Conservation (phyloP, 176 grass and related monocot species). For the Secale cereale region DNA sequence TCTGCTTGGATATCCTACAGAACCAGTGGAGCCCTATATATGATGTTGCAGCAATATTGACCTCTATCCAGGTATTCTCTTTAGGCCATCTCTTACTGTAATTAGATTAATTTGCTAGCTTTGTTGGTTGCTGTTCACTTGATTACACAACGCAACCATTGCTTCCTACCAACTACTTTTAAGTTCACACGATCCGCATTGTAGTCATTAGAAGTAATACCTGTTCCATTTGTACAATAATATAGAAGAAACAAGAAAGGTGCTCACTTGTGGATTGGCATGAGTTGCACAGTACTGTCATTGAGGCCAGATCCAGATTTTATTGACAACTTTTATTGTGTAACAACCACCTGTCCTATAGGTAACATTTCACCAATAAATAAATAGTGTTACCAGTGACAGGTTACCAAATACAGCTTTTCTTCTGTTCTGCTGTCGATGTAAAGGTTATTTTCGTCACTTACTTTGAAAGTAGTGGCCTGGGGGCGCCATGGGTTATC, state of each 20-base stretch:
- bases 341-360: not conserved
- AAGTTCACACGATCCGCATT: not conserved
- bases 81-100: not conserved
- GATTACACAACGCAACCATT: not conserved
- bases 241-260: not conserved
- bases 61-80: constrained; percentile 77
- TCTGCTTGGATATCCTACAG: constrained; percentile 96
- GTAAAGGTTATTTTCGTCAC: not conserved
- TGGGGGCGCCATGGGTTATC: not conserved
- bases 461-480: not conserved
- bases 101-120: not conserved
- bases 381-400: not conserved
- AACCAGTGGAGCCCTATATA: constrained; percentile 99
- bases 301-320: not conserved
- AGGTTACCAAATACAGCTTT: not conserved
- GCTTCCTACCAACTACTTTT: not conserved
- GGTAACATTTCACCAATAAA: not conserved
- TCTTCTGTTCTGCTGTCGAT: not conserved
- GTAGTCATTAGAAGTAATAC: not conserved
- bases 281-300: not conserved
- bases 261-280: not conserved
- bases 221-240: not conserved
- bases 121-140: not conserved
- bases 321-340: not conserved
- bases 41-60: constrained; percentile 97